These are phyloP conservation scores for Cercospora canescens DNA, from an alignment of 2,329 filamentous ascomycete genomes.

Conservation along the genomic window DNA sequence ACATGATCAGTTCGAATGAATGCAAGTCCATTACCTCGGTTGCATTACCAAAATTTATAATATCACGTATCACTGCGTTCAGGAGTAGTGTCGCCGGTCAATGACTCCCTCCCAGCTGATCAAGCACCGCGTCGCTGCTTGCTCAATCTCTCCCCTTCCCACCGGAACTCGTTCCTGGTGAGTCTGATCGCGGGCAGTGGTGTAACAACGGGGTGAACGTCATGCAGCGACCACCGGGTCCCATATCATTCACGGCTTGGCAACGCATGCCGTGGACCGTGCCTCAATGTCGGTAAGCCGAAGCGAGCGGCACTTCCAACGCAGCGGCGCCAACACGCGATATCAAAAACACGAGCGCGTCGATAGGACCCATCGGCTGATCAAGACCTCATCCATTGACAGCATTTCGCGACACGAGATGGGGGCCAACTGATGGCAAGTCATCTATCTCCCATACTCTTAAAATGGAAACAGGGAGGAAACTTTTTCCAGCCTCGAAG, in stretches of 20 bases:
- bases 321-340: neutral
- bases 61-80: too few relatives aligned
- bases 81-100: too few relatives aligned
- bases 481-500: neutral
- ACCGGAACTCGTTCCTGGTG: too few relatives aligned
- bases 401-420: neutral
- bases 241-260: neutral
- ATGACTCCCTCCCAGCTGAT: too few relatives aligned
- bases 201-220: neutral
- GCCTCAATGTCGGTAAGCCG: neutral
- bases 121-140: too few relatives aligned
- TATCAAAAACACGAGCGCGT: neutral
- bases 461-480: neutral
- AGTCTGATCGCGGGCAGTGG: too few relatives aligned
- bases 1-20: too few relatives aligned
- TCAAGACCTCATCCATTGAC: neutral
- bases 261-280: neutral
- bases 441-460: too few relatives aligned
- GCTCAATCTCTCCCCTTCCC: too few relatives aligned
- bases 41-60: too few relatives aligned
- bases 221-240: neutral
- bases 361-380: neutral
- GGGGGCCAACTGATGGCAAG: too few relatives aligned
- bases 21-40: too few relatives aligned
- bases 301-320: slow-evolving; percentile 3